phyloP scores from a whole-genome alignment of 345 rosid genomes.

The Rhizophora apiculata region DNA sequence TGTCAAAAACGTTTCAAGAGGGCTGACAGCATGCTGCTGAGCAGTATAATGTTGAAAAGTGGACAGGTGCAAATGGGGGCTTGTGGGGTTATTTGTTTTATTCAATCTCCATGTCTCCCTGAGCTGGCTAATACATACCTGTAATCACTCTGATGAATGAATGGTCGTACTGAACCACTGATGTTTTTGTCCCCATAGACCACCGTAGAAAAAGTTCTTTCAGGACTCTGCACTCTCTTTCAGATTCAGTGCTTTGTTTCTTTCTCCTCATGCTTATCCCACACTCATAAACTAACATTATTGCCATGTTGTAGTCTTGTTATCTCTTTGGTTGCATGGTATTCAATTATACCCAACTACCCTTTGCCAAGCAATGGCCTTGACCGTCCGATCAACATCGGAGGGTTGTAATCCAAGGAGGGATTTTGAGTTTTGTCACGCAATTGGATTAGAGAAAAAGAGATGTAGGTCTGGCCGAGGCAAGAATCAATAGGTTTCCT shows the following conservation, averaged over 20 bases:
- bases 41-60: conserved; percentile 20
- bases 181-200: conserved; percentile 17
- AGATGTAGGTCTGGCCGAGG: not conserved
- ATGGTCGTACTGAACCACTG: conserved; percentile 18
- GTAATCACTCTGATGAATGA: conserved; percentile 37
- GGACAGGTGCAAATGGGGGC: conserved; percentile 32
- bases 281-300: conserved; percentile 1
- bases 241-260: not conserved
- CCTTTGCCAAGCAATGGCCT: conserved; percentile 7
- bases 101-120: conserved; percentile 42
- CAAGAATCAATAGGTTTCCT: not conserved
- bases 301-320: conserved; percentile 16
- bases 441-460: not conserved
- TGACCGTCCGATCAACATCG: conserved; percentile 26
- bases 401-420: conserved; percentile 8
- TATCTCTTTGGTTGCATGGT: conserved; percentile 14
- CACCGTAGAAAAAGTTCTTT: conserved; percentile 20
- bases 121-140: conserved; percentile 32
- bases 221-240: not conserved
- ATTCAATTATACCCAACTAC: not conserved
- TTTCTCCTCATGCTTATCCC: conserved; percentile 9
- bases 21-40: conserved; percentile 27
- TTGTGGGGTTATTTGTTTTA: conserved; percentile 37
- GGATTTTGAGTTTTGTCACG: not conserved
- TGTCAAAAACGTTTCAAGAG: conserved; percentile 1